These are phyloP conservation scores for Solanum chiquidenum DNA, from an alignment of 257 asterid species.

Conservation along the genomic window DNA sequence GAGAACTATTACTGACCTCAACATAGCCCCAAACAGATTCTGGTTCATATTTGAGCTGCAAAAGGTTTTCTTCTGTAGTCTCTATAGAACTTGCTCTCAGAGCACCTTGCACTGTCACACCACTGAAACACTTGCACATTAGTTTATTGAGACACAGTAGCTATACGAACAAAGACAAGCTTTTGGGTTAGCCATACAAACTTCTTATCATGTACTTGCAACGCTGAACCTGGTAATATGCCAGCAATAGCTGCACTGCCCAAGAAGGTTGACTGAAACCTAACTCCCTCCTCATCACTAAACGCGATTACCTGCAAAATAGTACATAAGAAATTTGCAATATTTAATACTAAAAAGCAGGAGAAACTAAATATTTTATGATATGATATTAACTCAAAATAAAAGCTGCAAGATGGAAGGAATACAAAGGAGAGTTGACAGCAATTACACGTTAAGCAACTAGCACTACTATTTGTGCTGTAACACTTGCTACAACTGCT, in stretches of 20 bases:
- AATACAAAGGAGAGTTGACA: background rate
- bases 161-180: background rate
- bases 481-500: background rate
- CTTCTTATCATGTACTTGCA: constrained; percentile 83
- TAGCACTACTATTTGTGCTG: background rate
- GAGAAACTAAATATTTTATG: background rate
- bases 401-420: background rate
- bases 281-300: constrained; percentile 98
- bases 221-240: constrained; percentile 57
- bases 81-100: constrained; percentile 59
- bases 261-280: constrained; percentile 92
- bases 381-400: background rate
- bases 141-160: constrained; percentile 12
- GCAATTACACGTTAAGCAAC: background rate
- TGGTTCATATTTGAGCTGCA: constrained; percentile 78
- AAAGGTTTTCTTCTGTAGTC: constrained; percentile 57
- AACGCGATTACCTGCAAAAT: constrained; percentile 72
- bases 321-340: background rate
- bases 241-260: constrained; percentile 99
- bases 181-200: constrained; percentile 21
- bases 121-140: constrained; percentile 51
- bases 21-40: constrained; percentile 80
- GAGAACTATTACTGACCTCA: constrained; percentile 38
- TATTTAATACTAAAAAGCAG: background rate
- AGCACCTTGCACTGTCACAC: constrained; percentile 87